Conservation (phyloP, 2,329 filamentous ascomycete genomes). For the Emmonsiellopsis sp. region DNA sequence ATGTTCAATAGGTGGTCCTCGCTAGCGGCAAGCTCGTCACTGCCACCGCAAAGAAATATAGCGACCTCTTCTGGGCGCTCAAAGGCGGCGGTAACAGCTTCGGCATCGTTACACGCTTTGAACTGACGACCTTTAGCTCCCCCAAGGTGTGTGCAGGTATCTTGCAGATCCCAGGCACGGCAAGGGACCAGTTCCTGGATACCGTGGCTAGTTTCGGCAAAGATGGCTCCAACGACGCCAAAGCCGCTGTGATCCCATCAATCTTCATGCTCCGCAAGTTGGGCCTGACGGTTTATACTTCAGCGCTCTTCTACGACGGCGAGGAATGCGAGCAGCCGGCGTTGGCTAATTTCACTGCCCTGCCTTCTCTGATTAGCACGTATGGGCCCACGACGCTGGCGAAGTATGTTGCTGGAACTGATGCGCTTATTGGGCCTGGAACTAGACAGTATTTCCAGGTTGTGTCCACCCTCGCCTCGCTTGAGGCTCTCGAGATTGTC, state of each 20-base stretch:
- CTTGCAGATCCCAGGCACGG: neutral
- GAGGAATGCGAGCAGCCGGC: neutral
- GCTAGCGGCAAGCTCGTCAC: conserved; percentile 21
- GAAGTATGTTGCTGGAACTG: neutral
- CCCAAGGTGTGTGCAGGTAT: neutral
- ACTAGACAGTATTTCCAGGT: neutral
- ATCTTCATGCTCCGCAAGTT: neutral
- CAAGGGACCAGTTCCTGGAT: neutral
- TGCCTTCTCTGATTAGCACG: neutral
- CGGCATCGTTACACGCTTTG: conserved; percentile 25
- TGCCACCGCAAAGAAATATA: conserved; percentile 14
- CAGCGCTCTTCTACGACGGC: conserved; percentile 2
- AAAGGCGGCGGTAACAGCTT: conserved; percentile 27
- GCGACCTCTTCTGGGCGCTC: conserved; percentile 27
- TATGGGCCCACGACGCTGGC: neutral
- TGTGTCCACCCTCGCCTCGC: neutral
- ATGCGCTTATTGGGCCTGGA: neutral
- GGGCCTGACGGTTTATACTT: neutral
- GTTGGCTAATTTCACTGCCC: neutral
- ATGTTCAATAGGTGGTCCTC: conserved; percentile 13
- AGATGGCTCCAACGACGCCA: neutral
- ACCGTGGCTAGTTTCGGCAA: neutral
- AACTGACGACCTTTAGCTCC: neutral
- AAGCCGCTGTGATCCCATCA: neutral
- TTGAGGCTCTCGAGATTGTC: neutral